Conservation (phyloP, 2,329 filamentous ascomycete genomes). For the Phaeoacremonium minimum region DNA sequence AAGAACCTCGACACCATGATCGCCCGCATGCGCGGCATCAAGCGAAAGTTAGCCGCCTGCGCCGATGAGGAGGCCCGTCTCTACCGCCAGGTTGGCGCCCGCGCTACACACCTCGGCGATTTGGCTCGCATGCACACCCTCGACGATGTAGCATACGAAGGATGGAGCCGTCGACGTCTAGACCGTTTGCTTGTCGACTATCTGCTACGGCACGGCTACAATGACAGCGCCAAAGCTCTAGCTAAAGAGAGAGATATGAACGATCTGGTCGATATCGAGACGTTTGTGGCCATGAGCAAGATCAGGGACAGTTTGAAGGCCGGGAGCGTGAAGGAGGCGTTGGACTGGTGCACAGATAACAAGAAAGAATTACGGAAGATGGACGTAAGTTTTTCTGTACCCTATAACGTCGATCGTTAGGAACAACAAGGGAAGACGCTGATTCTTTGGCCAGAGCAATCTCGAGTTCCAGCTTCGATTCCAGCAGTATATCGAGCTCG, state of each 20-base stretch:
- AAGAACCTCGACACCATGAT: constrained; percentile 82
- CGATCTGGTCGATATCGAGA: constrained; percentile 82
- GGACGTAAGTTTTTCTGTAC: constrained; percentile 50
- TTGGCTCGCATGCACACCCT: constrained; percentile 76
- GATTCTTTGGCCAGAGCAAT: constrained; percentile 52
- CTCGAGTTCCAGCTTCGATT: constrained; percentile 90
- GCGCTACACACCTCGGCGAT: constrained; percentile 76
- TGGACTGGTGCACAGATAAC: constrained; percentile 91
- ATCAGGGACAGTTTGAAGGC: constrained; percentile 70
- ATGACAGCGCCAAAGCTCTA: constrained; percentile 69
- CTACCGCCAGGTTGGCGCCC: constrained; percentile 69
- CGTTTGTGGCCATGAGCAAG: constrained; percentile 76
- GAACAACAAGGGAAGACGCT: not conserved
- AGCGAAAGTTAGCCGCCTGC: constrained; percentile 75
- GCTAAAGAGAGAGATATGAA: constrained; percentile 72
- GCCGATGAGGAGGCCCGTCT: constrained; percentile 77
- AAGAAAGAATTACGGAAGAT: constrained; percentile 88
- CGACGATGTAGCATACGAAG: constrained; percentile 89
- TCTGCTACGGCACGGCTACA: constrained; percentile 78
- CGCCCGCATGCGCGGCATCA: constrained; percentile 75
- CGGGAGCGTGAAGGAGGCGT: constrained; percentile 70
- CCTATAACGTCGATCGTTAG: not conserved
- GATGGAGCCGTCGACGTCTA: constrained; percentile 78
- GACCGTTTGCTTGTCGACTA: constrained; percentile 91
- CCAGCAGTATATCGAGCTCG: constrained; percentile 92